These are phyloP conservation scores for Friedmanniomyces endolithicus DNA, from an alignment of 495 filamentous ascomycete genomes.

Conservation along the genomic window DNA sequence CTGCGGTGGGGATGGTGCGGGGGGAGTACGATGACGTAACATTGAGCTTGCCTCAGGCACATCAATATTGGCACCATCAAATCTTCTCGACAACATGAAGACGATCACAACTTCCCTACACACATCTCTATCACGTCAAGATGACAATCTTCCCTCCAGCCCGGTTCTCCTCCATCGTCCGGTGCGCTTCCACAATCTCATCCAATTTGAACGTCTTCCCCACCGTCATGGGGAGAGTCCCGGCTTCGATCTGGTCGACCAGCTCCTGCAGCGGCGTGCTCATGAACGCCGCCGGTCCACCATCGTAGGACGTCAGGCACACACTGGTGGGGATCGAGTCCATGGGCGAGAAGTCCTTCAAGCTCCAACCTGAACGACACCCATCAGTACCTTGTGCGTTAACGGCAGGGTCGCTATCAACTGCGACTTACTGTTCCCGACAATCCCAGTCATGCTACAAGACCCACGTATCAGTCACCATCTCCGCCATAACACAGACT, in stretches of 20 bases:
- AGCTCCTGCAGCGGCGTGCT: conserved; percentile 37
- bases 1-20: too few species aligned
- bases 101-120: too few species aligned
- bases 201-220: conserved; percentile 40
- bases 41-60: too few species aligned
- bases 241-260: conserved; percentile 29
- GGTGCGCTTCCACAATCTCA: conserved; percentile 39
- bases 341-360: conserved; percentile 38
- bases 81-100: too few species aligned
- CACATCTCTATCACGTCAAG: conserved; percentile 9
- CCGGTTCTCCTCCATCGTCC: conserved; percentile 24
- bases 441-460: conserved; percentile 38
- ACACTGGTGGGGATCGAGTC: conserved; percentile 34
- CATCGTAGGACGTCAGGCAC: conserved; percentile 36
- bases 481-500: neutral
- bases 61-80: too few species aligned
- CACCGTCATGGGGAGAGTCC: conserved; percentile 33
- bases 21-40: too few species aligned
- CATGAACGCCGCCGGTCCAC: conserved; percentile 35
- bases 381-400: conserved; percentile 23
- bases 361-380: conserved; percentile 27
- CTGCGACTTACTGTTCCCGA: conserved; percentile 31
- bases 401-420: neutral
- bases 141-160: conserved; percentile 27
- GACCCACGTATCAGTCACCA: neutral